A percentile compares a stretch with the other conserved stretches of the same genome.
phyloP scores from a whole-genome alignment of 2,329 filamentous ascomycete species.

The Botrytis pseudocinerea region DNA sequence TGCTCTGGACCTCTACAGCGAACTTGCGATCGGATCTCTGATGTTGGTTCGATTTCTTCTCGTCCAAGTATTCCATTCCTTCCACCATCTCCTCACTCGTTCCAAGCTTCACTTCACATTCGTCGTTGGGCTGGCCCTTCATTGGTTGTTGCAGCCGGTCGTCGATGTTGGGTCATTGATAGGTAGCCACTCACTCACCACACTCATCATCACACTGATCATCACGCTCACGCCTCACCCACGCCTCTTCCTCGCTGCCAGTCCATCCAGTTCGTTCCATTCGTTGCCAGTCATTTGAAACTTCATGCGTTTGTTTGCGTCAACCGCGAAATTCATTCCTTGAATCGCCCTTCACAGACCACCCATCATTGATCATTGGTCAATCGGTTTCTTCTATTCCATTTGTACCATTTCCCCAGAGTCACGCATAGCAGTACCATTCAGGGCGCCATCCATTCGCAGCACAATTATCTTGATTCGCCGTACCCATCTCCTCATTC shows the following conservation, averaged over 20 bases:
- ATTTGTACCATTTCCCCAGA: background rate
- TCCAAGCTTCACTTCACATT: constrained; percentile 5
- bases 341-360: background rate
- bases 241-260: background rate
- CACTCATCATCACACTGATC: background rate
- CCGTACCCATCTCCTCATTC: background rate
- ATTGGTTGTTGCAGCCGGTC: constrained; percentile 8
- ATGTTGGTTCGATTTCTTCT: background rate
- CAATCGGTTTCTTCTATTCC: background rate
- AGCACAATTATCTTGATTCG: background rate
- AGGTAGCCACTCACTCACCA: constrained; percentile 9
- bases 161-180: background rate
- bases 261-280: background rate
- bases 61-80: constrained; percentile 2
- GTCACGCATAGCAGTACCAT: background rate
- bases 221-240: background rate
- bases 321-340: background rate
- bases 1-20: background rate
- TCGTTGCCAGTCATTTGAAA: background rate
- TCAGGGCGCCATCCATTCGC: background rate
- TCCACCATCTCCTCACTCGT: background rate
- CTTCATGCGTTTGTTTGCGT: background rate
- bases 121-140: background rate
- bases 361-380: background rate
- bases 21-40: background rate